Evolutionary conservation across 768 basidiomycete species (phyloP).

Genomic region (Agaricus blazei): DNA sequence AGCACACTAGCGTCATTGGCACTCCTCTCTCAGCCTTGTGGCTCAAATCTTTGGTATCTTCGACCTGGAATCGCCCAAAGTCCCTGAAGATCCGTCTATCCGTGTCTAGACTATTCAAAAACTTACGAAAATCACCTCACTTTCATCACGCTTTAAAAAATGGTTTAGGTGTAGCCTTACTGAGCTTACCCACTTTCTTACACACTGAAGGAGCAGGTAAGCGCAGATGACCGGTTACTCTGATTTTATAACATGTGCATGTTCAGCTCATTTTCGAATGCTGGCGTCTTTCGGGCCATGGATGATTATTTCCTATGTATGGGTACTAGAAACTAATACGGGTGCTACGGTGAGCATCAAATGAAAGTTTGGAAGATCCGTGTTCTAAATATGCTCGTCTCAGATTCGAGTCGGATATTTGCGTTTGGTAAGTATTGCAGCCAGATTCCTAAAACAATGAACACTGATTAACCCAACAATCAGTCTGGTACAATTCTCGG

Average conservation of each 20-base stretch:
- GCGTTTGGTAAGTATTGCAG: not conserved
- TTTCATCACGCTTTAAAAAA: conserved; percentile 42
- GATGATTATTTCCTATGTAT: conserved; percentile 46
- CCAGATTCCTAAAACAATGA: no score
- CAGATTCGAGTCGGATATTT: not conserved
- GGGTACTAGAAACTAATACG: conserved; percentile 47
- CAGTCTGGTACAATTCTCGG: conserved; percentile 29
- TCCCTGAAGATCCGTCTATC: conserved; percentile 24
- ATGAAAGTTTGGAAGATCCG: not conserved
- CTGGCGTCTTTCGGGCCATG: conserved; percentile 35
- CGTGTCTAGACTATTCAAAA: conserved; percentile 24
- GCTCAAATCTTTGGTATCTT: conserved; percentile 10
- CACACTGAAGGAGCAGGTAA: conserved; percentile 28
- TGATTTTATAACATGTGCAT: not conserved
- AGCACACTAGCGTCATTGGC: conserved; percentile 2
- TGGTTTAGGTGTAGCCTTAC: conserved; percentile 34
- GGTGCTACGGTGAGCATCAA: conserved; percentile 34
- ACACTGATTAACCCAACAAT: not conserved
- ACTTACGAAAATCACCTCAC: conserved; percentile 34
- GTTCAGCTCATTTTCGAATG: conserved; percentile 34
- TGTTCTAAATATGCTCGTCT: no score
- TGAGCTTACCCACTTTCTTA: conserved; percentile 39
- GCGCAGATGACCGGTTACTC: not conserved
- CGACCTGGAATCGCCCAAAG: conserved; percentile 20
- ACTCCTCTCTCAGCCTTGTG: conserved; percentile 8